Evolutionary conservation across 257 asterid species (phyloP).

Genomic region (Capsicum baccatum): DNA sequence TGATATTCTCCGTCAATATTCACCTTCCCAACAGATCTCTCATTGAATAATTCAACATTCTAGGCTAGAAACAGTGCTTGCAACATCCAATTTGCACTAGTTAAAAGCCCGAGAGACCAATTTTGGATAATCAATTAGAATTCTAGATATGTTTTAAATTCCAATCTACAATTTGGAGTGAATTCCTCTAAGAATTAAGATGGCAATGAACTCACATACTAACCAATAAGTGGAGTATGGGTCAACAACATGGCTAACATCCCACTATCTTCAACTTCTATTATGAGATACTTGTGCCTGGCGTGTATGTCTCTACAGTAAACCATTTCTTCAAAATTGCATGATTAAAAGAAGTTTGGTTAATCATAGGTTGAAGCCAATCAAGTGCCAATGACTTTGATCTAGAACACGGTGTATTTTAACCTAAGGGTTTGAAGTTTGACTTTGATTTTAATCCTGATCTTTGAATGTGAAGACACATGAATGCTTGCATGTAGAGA

Average conservation of each 20-base stretch:
- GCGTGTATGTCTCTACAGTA: not conserved
- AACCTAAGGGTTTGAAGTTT: not conserved
- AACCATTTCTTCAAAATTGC: not conserved
- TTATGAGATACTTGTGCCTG: not conserved
- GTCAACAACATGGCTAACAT: not conserved
- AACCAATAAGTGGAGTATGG: not conserved
- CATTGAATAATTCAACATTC: not conserved
- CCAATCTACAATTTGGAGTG: not conserved
- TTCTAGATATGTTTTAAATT: not conserved
- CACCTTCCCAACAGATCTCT: not conserved
- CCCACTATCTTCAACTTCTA: not conserved
- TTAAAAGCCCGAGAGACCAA: not conserved
- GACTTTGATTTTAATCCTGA: not conserved
- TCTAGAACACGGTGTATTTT: not conserved
- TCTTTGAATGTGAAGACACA: not conserved
- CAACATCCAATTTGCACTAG: not conserved
- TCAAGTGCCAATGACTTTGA: not conserved
- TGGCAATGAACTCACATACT: not conserved
- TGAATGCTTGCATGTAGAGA: constrained; percentile 14
- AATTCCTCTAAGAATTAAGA: not conserved
- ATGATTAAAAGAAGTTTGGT: not conserved
- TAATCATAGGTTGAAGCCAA: not conserved
- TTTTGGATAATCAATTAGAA: not conserved
- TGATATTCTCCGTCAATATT: no score
- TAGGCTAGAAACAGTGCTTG: not conserved